Evolutionary conservation across 768 basidiomycete genomes (phyloP).

Genomic region (Suillus hirtellus): DNA sequence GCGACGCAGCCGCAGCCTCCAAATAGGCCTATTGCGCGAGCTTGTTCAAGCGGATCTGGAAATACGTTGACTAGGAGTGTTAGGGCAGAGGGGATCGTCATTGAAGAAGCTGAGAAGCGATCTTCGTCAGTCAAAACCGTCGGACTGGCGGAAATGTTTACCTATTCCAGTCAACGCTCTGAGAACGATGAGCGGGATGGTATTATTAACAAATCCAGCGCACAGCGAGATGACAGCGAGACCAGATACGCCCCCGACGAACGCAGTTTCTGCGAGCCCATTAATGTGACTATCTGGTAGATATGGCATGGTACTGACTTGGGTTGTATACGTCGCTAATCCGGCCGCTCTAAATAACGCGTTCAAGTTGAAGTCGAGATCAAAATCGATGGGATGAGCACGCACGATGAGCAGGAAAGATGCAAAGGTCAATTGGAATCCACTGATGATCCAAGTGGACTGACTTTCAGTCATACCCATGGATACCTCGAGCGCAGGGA

Average conservation of each 20-base stretch:
- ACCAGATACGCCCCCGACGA: conserved; percentile 39
- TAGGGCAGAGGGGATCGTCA: conserved; percentile 53
- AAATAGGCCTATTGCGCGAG: conserved; percentile 48
- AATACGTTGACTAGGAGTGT: conserved; percentile 51
- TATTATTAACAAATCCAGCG: conserved; percentile 46
- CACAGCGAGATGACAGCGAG: conserved; percentile 47
- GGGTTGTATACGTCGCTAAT: conserved; percentile 42
- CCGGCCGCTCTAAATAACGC: conserved; percentile 42
- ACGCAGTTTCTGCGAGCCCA: conserved; percentile 35
- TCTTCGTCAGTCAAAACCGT: conserved; percentile 7
- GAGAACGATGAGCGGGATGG: conserved; percentile 50
- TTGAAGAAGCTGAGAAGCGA: conserved; percentile 39
- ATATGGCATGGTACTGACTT: conserved; percentile 28
- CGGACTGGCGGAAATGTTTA: conserved; percentile 15
- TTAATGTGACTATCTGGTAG: background rate
- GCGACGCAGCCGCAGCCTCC: conserved; percentile 48
- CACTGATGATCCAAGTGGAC: conserved; percentile 43
- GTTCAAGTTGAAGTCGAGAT: background rate
- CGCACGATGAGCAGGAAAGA: conserved; percentile 39
- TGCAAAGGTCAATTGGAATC: conserved; percentile 44
- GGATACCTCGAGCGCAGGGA: conserved; percentile 33
- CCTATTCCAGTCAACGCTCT: conserved; percentile 53
- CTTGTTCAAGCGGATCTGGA: conserved; percentile 46
- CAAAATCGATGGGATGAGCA: conserved; percentile 11
- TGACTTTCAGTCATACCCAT: conserved; percentile 24